Evolutionary conservation across 2,329 filamentous ascomycete genomes (phyloP), one percentile per base, ranked within the genome.

Genomic region (Cercospora zeae-maydis): DNA sequence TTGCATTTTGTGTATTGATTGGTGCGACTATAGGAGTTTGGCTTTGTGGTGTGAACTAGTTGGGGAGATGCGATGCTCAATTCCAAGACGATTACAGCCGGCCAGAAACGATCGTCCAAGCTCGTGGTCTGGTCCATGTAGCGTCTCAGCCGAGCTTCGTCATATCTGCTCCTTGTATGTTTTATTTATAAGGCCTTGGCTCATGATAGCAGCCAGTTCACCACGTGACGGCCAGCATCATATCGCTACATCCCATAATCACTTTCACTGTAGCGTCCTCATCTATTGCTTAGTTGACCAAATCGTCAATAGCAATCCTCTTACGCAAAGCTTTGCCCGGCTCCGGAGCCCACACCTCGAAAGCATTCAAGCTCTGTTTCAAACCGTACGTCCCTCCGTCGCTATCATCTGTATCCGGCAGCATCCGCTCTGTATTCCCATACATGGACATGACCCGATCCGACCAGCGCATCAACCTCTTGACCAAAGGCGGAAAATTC

Each of bases 401-500:
- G 19, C 63, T 61, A n/a, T 56, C 39, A 13, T 69, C 70, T 16
- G 70, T 68, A 39, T 74, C 72, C 24, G 69, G 69, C 14, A 75
- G 52, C 33, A 74, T 64, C 9, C 70, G 66, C 19, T 67, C 65
- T 7, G 72, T 75, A 11, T 67, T 68, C 16, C 67, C 69, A 34
- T 73, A 69, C 19, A 73, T 71, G 2, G 73, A 64, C 73, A 75
- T 74, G 39, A 75, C 69, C 27, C 63, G 61, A 61, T 75, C 73
- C 2, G 69, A 59, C 72, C 70, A 73, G 14, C 72, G 66, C 73
- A 75, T 75, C 16, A 73, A 59, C 30, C 71, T 65, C 63, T 73
- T 75, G 16, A 74, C 71, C 27, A 75, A 63, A 21, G 69, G 67
- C 16, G 73, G 72, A 30, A 75, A 70, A 2, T 71, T 63, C 21